These are phyloP conservation scores for Metschnikowia arizonensis DNA, from an alignment of 805 yeast species.

Conservation along the genomic window DNA sequence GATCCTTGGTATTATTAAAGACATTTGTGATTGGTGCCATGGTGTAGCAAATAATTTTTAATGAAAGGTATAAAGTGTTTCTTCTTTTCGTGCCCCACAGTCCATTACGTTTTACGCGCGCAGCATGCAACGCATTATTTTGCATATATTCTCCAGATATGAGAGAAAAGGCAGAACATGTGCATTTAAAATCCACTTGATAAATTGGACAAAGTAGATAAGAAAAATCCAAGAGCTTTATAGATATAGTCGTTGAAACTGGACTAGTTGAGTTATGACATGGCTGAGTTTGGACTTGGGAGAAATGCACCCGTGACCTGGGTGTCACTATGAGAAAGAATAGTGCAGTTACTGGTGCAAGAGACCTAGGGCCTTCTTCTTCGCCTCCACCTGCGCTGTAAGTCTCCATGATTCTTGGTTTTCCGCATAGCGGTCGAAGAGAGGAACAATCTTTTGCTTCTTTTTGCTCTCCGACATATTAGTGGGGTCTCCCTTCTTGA, in stretches of 20 bases:
- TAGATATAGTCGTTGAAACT: no score
- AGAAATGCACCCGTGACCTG: no score
- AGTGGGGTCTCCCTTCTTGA: slow-evolving; percentile 54
- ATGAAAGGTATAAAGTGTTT: neutral
- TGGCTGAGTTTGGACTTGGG: no score
- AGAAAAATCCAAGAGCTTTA: neutral
- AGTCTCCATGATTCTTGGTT: slow-evolving; percentile 75
- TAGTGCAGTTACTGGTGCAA: slow-evolving; percentile 10
- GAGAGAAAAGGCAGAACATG: neutral
- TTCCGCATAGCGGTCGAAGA: slow-evolving; percentile 55
- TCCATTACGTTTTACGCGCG: slow-evolving; percentile 2
- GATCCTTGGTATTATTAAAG: slow-evolving; percentile 3
- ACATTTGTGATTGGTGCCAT: slow-evolving; percentile 5
- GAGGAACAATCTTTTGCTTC: slow-evolving; percentile 67
- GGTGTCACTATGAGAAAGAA: no score
- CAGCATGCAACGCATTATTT: neutral
- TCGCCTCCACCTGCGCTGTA: slow-evolving; percentile 39
- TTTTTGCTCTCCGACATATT: slow-evolving; percentile 49
- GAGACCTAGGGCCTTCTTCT: slow-evolving; percentile 24
- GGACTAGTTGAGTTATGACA: no score
- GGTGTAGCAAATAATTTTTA: neutral
- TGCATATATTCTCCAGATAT: neutral
- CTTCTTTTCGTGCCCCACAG: slow-evolving; percentile 4
- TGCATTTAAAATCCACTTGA: neutral
- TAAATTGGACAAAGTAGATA: neutral